Percentiles rank a stretch among this genome's conserved stretches.
phyloP scores from a whole-genome alignment of 202 grass and related monocot species.

The Schoenoplectus tabernaemontani region DNA sequence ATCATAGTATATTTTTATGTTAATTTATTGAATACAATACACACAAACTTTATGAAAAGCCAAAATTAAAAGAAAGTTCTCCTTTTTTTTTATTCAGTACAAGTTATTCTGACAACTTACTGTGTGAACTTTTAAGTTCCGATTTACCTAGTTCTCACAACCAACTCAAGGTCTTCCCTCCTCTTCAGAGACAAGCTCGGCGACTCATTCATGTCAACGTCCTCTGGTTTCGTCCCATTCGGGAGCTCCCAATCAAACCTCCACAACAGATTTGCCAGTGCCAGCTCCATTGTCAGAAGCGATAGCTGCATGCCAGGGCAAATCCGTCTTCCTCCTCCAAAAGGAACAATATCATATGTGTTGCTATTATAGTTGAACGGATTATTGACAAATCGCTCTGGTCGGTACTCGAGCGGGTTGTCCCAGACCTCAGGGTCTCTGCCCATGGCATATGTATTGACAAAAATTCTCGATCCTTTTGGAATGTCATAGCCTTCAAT shows the following conservation, averaged over 20 bases:
- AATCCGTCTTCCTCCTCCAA: slow-evolving; percentile 11
- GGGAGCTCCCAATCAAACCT: slow-evolving; percentile 27
- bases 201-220: slow-evolving; percentile 18
- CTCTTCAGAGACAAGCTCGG: slow-evolving; percentile 11
- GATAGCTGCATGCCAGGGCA: slow-evolving; percentile 16
- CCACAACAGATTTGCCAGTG: slow-evolving; percentile 28
- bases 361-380: slow-evolving; percentile 6
- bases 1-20: background rate
- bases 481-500: slow-evolving; percentile 57
- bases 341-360: background rate
- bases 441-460: slow-evolving; percentile 71
- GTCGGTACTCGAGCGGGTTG: slow-evolving; percentile 31
- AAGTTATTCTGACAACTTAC: background rate
- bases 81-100: background rate
- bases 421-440: slow-evolving; percentile 53
- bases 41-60: background rate
- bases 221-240: slow-evolving; percentile 9
- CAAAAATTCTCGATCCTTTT: slow-evolving; percentile 41
- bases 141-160: background rate
- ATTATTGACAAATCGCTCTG: slow-evolving; percentile 8
- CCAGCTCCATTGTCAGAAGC: background rate
- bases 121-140: background rate
- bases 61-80: background rate
- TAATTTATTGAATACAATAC: background rate
- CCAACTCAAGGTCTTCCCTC: slow-evolving; percentile 11